Evolutionary conservation across 169 alveolate genomes (phyloP).

Genomic region (Cryptosporidium meleagridis): DNA sequence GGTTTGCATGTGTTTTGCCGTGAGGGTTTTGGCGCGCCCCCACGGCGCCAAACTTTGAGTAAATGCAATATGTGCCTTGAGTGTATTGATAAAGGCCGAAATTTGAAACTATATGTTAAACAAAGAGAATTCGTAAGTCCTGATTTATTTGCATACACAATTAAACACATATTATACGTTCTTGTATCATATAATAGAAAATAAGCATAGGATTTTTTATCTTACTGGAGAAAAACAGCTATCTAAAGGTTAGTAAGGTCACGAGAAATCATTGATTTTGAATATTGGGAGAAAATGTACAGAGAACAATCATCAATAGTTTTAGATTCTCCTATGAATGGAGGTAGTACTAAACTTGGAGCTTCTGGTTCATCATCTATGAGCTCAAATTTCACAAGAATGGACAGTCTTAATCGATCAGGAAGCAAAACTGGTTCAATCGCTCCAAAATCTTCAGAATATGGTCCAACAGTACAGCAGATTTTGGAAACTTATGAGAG

Average conservation of each 20-base stretch:
- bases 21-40: background rate
- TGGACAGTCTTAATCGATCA: constrained; percentile 42
- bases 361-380: background rate
- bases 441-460: constrained; percentile 5
- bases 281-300: background rate
- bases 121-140: background rate
- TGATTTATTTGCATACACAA: background rate
- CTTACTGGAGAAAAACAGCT: background rate
- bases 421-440: constrained; percentile 5
- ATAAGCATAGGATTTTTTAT: background rate
- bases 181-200: no score
- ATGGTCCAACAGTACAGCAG: constrained; percentile 57
- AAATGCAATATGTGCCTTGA: background rate
- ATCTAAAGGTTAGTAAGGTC: background rate
- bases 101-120: background rate
- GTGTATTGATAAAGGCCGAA: background rate
- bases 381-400: constrained; percentile 4
- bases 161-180: background rate
- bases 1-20: no score
- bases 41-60: background rate
- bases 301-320: constrained; percentile 14
- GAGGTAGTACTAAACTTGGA: background rate
- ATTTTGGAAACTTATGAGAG: constrained; percentile 38
- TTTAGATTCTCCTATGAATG: constrained; percentile 48
- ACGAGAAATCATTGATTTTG: background rate